Evolutionary conservation across 352 stramenopile species (phyloP), one percentile per base, ranked within the genome.

Genomic region (Globisporangium ultimum): DNA sequence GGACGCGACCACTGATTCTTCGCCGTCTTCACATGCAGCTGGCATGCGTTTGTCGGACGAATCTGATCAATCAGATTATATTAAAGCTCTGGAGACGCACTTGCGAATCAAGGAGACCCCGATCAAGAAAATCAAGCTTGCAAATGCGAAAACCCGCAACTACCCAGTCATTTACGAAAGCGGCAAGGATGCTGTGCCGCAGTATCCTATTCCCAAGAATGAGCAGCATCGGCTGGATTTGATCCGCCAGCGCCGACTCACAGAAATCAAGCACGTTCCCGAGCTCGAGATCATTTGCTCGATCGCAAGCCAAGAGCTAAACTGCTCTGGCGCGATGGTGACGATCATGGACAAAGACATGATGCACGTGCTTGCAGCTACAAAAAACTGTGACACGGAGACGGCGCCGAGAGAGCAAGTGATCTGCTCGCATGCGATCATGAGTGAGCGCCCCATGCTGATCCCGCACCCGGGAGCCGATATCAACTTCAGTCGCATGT

Each of bases 251-350:
- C 36, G 42, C 58, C 9, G 64, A 65, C 54, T 66, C 54, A 55
- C 58, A 15, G 43, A 66, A 48, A 63, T 77, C 14, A 52, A 36
- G 28, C 47, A 66, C n/a, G 67, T 74, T 49, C 53, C 71, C 1
- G 80, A 89, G 63, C 69, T 89, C 43, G 71, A 76, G 24, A 68
- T 87, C 49, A 70, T 89, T 28, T 87, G 75, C 53, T 49, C 63
- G 1, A 61, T 89, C 6, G 70, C 68, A 0, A 59, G 58, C 0
- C 66, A 58, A 13, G 75, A 80, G 18, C 49, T 89, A 12, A 55
- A 67, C 40, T 78, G 68, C 53, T 70, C 76, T 6, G 68, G 68
- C 21, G 69, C 64, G 0, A 53, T 84, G 47, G 68, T 89, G 18
- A 81, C 77, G 4, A 58, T 89, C 53, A 72, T 87, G 53, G 57